These are phyloP conservation scores for Brettanomyces nanus DNA, from an alignment of 805 yeast species.

Conservation along the genomic window DNA sequence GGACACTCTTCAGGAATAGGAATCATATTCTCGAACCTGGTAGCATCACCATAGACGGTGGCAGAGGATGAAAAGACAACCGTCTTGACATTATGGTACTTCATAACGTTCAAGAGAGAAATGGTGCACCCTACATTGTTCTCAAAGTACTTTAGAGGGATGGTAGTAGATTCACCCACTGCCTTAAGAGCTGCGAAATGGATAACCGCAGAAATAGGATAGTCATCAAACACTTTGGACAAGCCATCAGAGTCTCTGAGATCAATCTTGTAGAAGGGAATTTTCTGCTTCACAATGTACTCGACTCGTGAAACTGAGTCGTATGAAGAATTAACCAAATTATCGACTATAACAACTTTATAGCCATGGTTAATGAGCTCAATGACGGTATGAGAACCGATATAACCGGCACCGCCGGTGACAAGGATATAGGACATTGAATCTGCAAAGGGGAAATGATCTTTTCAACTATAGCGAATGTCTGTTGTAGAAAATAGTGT, in stretches of 20 bases:
- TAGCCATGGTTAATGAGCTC: slow-evolving; percentile 1
- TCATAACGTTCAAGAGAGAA: slow-evolving; percentile 2
- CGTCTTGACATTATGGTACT: slow-evolving; percentile 1
- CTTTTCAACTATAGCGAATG: no score
- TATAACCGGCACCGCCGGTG: slow-evolving; percentile 3
- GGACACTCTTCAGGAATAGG: slow-evolving; percentile 3
- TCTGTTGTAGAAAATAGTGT: no score
- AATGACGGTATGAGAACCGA: slow-evolving; percentile 2
- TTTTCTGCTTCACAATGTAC: not conserved
- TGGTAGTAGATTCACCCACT: slow-evolving; percentile 2
- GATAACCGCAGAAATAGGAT: not conserved
- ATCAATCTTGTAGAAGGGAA: slow-evolving; percentile 1
- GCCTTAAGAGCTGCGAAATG: slow-evolving; percentile 2
- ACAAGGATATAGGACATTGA: slow-evolving; percentile 1
- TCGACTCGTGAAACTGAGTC: slow-evolving; percentile 2
- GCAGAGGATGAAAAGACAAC: slow-evolving; percentile 3
- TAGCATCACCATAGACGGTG: slow-evolving; percentile 3
- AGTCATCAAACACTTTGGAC: slow-evolving; percentile 1
- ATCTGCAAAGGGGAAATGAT: no score
- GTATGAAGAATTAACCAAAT: slow-evolving; percentile 1
- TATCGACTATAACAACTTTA: slow-evolving; percentile 1
- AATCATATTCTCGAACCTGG: slow-evolving; percentile 1
- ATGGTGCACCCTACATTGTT: slow-evolving; percentile 2
- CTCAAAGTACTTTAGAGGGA: slow-evolving; percentile 1
- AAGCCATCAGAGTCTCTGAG: not conserved